Percentiles rank a stretch among this genome's conserved stretches.
Evolutionary conservation across 1,139 yeast genomes (phyloP).

Genomic region (Nakaseomyces glabratus): DNA sequence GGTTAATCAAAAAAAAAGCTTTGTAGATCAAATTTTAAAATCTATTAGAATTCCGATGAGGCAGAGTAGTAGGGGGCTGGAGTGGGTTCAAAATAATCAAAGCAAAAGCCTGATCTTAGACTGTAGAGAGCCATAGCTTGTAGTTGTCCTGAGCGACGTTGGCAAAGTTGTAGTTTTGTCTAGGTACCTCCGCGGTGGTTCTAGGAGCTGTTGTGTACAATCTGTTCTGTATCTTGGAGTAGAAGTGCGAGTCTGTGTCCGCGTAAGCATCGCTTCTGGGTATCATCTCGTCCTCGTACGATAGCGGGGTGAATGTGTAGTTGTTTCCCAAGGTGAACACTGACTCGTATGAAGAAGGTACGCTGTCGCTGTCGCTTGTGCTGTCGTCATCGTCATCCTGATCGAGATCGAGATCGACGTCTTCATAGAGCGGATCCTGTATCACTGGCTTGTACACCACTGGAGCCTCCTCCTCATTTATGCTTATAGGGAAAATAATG

Average conservation of each 20-base stretch:
- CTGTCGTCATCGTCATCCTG: no score
- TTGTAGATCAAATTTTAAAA: no score
- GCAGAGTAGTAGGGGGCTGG: no score
- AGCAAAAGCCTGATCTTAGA: no score
- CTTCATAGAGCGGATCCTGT: slow-evolving; percentile 5
- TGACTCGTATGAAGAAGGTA: no score
- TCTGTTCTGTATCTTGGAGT: slow-evolving; percentile 6
- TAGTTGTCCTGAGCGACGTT: slow-evolving; percentile 26
- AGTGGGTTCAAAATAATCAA: no score
- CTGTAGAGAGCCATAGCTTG: slow-evolving; percentile 22
- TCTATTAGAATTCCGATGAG: no score
- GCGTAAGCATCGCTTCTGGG: background rate
- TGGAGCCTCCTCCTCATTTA: slow-evolving; percentile 1
- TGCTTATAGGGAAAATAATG: slow-evolving; percentile 5
- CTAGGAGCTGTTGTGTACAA: background rate
- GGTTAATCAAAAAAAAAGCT: no score
- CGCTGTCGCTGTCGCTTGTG: no score
- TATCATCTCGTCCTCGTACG: background rate
- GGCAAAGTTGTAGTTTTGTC: slow-evolving; percentile 14
- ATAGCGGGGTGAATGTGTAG: no score
- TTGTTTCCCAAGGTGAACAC: no score
- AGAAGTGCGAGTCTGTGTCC: slow-evolving; percentile 1
- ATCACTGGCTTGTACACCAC: slow-evolving; percentile 2
- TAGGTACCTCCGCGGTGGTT: background rate
- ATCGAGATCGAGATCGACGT: no score